Percentiles rank a stretch among this genome's conserved stretches.
These are phyloP conservation scores for Epichloe hybrida DNA, from an alignment of 2,329 filamentous ascomycete genomes.

Conservation along the genomic window DNA sequence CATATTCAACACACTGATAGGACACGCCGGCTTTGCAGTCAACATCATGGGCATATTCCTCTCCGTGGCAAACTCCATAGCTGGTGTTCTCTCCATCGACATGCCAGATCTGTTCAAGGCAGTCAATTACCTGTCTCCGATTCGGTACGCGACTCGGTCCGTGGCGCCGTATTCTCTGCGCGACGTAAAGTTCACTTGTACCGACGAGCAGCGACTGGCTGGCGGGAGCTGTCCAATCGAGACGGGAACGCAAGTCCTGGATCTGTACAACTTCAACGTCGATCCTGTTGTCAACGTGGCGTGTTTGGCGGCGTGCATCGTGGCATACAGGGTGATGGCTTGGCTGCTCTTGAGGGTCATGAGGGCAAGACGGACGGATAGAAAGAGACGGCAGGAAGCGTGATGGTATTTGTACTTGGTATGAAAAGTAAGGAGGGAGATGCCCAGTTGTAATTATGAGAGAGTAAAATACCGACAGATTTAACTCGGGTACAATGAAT, in stretches of 20 bases:
- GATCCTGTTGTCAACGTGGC: conserved; percentile 48
- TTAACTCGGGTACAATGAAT: no score
- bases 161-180: conserved; percentile 52
- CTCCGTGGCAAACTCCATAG: conserved; percentile 57
- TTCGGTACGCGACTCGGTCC: conserved; percentile 56
- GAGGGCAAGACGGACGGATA: conserved; percentile 37
- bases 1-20: conserved; percentile 66
- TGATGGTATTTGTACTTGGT: no score
- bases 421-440: no score
- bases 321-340: conserved; percentile 52
- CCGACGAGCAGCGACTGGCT: conserved; percentile 41
- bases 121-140: conserved; percentile 58
- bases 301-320: conserved; percentile 46
- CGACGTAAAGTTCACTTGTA: conserved; percentile 50
- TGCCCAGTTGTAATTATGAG: no score
- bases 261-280: conserved; percentile 52
- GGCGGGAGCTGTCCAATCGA: conserved; percentile 50
- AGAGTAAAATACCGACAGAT: conserved; percentile 13
- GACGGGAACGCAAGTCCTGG: conserved; percentile 52
- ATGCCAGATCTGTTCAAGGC: conserved; percentile 53
- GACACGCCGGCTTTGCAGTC: conserved; percentile 62
- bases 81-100: conserved; percentile 55
- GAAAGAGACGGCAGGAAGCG: background rate
- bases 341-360: conserved; percentile 42
- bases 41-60: conserved; percentile 59